Base-by-base conservation (phyloP, 2,329 filamentous ascomycete species). In the Sclerotiophoma versabilis region DNA sequence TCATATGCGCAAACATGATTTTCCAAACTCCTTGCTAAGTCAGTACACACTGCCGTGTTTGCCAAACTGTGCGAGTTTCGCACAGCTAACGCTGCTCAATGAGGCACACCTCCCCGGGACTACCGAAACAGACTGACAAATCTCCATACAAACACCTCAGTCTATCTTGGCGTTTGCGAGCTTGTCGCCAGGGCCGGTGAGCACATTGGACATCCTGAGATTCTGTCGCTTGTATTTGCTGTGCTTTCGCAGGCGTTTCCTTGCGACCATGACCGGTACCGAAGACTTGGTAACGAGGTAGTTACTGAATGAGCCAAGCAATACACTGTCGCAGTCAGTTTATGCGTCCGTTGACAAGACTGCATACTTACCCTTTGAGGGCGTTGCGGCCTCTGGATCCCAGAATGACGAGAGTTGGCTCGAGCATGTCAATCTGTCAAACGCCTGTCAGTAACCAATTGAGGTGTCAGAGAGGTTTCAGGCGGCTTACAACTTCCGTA, bases 221-320 rank as follows among this genome's bases (percentile, higher is more conserved):
- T 87, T 85, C 15, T 86, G 83, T 57, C 85, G 85, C 75, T 89
- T 90, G 73, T 89, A 90, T 73, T 93, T 93, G 73, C 86, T 88
- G 77, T 96, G 90, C 75, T 96, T 96, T 42, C 90, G 84, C 36
- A 97, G 81, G 53, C 91, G 89, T 80, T 96, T 97, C 54, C 95
- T 83, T 7, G 95, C 95, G 29, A 98, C 95, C 95, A 99, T 99
- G 56, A 99, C 95, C 0, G 95, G 95, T 14, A 96, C 92, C 2
- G 91, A 96, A 60, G 92, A 96, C 79, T 98, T 98, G 30, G 92
- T 96, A 26, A 99, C 93, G 7, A 99, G 83, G 70, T 99, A 99
- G 73, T 98, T 98, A 57, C 91, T 96, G 76, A 99, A 98, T 0
- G 93, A 97, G 22, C 95, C 95, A 25, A 99, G 83, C 57, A 99